These are phyloP conservation scores for Aureobasidium sp. DNA, from an alignment of 2,329 filamentous ascomycete genomes.

Conservation along the genomic window DNA sequence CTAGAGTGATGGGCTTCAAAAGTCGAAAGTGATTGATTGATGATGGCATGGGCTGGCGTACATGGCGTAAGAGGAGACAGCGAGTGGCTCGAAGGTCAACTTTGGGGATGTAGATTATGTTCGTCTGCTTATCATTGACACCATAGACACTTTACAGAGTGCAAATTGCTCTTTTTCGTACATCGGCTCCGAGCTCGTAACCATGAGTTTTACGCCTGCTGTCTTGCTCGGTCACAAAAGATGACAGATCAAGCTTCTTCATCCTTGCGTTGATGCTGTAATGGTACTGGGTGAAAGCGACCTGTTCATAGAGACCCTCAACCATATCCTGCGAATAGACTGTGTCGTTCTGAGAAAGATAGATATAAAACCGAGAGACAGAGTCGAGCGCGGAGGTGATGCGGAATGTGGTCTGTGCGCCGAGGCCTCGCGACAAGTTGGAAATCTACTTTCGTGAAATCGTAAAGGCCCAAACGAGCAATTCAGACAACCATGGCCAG, in stretches of 20 bases:
- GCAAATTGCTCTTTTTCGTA: background rate
- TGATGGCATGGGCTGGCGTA: constrained; percentile 4
- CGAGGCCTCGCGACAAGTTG: background rate
- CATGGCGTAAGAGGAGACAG: background rate
- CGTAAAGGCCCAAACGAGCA: background rate
- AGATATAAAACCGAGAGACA: no score
- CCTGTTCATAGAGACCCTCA: background rate
- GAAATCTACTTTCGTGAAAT: background rate
- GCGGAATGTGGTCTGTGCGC: constrained; percentile 5
- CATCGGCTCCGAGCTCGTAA: background rate
- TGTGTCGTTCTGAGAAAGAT: no score
- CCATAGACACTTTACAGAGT: background rate
- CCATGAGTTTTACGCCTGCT: background rate
- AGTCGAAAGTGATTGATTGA: background rate
- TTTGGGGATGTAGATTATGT: background rate
- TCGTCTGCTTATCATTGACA: background rate
- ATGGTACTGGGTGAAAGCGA: no score
- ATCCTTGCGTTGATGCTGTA: no score
- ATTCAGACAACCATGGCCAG: constrained; percentile 8
- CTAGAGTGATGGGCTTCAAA: background rate
- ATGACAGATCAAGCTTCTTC: no score
- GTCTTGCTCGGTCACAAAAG: background rate
- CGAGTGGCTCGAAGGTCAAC: background rate
- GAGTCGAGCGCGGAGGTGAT: background rate
- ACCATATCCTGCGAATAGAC: background rate